These are phyloP conservation scores for Heterobasidion parviporum DNA, from an alignment of 1,284 basidiomycete species.

Conservation along the genomic window DNA sequence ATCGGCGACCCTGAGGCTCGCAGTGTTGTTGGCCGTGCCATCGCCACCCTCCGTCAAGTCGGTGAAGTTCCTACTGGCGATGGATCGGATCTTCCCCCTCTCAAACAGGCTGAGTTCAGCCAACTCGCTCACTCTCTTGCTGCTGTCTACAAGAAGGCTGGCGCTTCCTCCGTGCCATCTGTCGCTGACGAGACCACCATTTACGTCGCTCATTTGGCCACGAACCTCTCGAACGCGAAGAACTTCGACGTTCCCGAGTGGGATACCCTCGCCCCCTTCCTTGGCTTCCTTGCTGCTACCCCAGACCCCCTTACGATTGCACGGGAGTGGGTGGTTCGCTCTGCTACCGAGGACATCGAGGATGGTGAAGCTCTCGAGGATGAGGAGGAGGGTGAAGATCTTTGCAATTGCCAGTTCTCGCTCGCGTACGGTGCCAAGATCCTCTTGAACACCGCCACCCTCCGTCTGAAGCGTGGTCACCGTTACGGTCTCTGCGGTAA, in stretches of 20 bases:
- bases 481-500: constrained; percentile 98
- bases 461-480: constrained; percentile 97
- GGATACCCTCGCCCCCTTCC: constrained; percentile 76
- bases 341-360: constrained; percentile 71
- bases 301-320: constrained; percentile 66
- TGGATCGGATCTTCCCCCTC: constrained; percentile 82
- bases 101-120: constrained; percentile 67
- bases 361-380: constrained; percentile 72
- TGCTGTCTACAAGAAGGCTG: constrained; percentile 80
- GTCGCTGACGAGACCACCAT: constrained; percentile 52
- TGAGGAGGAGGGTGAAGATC: constrained; percentile 95
- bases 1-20: constrained; percentile 97
- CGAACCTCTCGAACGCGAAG: constrained; percentile 83
- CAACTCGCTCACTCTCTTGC: constrained; percentile 61
- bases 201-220: constrained; percentile 76
- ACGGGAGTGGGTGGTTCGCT: constrained; percentile 84
- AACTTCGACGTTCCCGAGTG: constrained; percentile 88
- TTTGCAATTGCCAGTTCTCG: constrained; percentile 98
- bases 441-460: constrained; percentile 89
- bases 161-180: constrained; percentile 44
- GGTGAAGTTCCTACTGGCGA: constrained; percentile 83
- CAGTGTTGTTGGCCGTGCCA: constrained; percentile 81
- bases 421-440: constrained; percentile 99
- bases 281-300: constrained; percentile 57
- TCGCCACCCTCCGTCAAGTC: constrained; percentile 88